Percentiles rank a stretch among this genome's conserved stretches.
These are phyloP conservation scores for Alternaria gaisen DNA, from an alignment of 2,329 filamentous ascomycete species.

Conservation along the genomic window DNA sequence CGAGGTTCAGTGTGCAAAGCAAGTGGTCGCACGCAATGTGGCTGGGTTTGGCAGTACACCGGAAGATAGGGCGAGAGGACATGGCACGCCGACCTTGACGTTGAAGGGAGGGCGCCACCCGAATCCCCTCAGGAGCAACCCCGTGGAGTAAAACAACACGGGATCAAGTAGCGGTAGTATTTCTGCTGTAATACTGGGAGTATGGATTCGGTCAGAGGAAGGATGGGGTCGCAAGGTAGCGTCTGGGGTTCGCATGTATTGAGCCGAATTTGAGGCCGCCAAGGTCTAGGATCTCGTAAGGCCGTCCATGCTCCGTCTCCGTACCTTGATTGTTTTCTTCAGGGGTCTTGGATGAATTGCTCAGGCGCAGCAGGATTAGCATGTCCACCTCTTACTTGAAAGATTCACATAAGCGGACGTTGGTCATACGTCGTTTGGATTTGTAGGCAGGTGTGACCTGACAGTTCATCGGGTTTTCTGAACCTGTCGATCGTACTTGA, in stretches of 20 bases:
- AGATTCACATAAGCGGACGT: not conserved
- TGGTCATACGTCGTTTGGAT: not conserved
- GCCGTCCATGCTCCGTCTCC: not conserved
- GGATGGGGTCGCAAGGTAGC: not conserved
- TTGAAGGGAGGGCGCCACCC: constrained; percentile 21
- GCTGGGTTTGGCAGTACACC: constrained; percentile 16
- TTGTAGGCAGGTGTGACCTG: not conserved
- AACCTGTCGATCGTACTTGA: not conserved
- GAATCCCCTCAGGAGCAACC: constrained; percentile 35
- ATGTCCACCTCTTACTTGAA: not conserved
- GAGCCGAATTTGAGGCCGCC: not conserved
- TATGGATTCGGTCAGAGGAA: not conserved
- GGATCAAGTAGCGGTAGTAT: not conserved
- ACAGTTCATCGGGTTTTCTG: not conserved
- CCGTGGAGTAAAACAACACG: not conserved
- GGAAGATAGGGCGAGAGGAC: constrained; percentile 28
- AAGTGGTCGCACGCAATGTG: not conserved
- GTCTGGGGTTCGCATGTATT: not conserved
- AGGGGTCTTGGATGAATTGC: not conserved
- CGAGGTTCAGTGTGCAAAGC: not conserved
- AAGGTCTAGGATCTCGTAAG: not conserved
- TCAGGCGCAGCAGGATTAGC: not conserved
- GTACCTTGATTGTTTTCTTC: not conserved
- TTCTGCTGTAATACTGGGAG: not conserved
- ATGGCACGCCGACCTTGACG: constrained; percentile 25